Conservation (phyloP, 2,329 filamentous ascomycete species). For the Aspergillus felis region DNA sequence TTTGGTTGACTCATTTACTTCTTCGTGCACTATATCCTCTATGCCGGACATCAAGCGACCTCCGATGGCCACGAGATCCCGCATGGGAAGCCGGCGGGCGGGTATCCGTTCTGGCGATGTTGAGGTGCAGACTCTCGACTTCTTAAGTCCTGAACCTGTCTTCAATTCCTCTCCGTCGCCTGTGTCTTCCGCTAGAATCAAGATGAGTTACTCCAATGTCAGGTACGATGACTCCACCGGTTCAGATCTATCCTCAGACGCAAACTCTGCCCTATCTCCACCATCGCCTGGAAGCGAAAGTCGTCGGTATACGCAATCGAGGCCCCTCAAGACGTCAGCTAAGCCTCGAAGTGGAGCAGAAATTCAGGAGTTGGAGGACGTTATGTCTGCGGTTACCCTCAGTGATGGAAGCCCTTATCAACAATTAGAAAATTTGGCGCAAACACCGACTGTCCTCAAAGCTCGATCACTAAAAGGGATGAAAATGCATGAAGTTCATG, state of each 20-base stretch:
- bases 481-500: background rate
- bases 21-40: conserved; percentile 17
- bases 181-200: conserved; percentile 7
- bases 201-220: conserved; percentile 23
- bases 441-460: background rate
- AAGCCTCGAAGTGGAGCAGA: background rate
- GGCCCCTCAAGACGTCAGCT: background rate
- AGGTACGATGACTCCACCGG: conserved; percentile 7
- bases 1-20: conserved; percentile 23
- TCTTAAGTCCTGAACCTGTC: background rate
- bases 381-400: conserved; percentile 18
- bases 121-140: conserved; percentile 11
- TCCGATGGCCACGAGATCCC: conserved; percentile 11
- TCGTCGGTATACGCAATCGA: background rate
- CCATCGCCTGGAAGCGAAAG: background rate
- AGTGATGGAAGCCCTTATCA: conserved; percentile 1
- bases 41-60: conserved; percentile 18
- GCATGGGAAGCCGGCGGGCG: conserved; percentile 6
- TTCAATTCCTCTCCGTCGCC: conserved; percentile 2
- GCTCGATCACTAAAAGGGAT: conserved; percentile 7
- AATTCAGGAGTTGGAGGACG: conserved; percentile 16
- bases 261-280: background rate
- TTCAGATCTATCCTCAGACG: background rate
- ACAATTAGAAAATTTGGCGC: background rate
- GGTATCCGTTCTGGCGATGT: conserved; percentile 3